Evolutionary conservation across 2,329 filamentous ascomycete genomes (phyloP).

Genomic region (Dichotomopilus funicola): DNA sequence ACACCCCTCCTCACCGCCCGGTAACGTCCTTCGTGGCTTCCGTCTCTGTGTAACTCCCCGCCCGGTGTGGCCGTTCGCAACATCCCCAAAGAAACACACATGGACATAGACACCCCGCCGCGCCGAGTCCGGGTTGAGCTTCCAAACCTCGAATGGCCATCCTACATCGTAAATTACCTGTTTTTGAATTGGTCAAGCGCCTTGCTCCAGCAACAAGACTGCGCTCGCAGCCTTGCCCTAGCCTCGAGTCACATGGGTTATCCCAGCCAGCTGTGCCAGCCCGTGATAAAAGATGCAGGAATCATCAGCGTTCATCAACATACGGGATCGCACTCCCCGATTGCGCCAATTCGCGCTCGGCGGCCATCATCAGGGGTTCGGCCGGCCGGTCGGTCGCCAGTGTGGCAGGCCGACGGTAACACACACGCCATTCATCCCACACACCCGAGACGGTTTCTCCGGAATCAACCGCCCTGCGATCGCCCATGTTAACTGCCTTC

Average conservation of each 20-base stretch:
- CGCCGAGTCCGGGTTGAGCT: no score
- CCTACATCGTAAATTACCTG: no score
- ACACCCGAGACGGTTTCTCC: not conserved
- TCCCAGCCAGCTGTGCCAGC: no score
- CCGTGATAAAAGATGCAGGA: no score
- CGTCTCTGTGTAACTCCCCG: no score
- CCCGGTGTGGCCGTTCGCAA: not conserved
- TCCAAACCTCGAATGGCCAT: no score
- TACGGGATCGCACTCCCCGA: not conserved
- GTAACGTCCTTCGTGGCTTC: not conserved
- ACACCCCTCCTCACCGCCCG: constrained; percentile 6
- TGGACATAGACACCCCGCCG: no score
- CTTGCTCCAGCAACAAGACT: no score
- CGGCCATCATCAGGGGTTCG: not conserved
- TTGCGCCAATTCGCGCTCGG: not conserved
- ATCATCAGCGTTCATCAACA: not conserved
- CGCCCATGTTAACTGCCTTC: constrained; percentile 15
- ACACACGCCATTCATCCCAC: not conserved
- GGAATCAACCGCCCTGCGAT: constrained; percentile 1
- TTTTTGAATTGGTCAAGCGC: no score
- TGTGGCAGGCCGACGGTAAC: not conserved
- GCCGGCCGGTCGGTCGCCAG: not conserved
- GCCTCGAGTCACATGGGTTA: no score
- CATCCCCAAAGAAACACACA: no score
- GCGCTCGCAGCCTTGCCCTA: no score